phyloP scores from a whole-genome alignment of 768 basidiomycete species.

The Aureoboletus auriporus region DNA sequence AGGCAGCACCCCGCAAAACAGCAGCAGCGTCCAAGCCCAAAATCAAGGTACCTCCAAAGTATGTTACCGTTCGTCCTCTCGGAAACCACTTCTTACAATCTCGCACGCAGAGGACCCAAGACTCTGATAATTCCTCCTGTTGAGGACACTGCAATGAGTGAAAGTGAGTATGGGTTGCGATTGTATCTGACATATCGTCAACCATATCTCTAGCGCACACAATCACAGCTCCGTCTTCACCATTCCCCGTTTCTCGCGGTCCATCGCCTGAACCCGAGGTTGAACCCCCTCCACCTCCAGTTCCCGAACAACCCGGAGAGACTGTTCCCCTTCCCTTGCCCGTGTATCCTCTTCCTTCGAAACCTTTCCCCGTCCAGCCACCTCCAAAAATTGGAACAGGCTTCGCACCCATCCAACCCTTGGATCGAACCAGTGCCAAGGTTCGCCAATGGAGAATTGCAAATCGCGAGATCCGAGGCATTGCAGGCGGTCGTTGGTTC shows the following conservation, averaged over 20 bases:
- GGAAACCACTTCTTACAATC: neutral
- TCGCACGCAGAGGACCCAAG: constrained; percentile 28
- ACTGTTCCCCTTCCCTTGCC: constrained; percentile 52
- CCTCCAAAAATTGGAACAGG: constrained; percentile 73
- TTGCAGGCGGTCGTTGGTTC: constrained; percentile 83
- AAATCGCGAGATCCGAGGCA: constrained; percentile 74
- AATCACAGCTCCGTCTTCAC: constrained; percentile 72
- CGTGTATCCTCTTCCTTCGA: constrained; percentile 74
- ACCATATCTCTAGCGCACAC: constrained; percentile 44
- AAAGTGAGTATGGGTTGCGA: constrained; percentile 43
- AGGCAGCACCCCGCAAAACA: constrained; percentile 41
- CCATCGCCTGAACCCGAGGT: constrained; percentile 50
- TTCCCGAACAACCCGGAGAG: constrained; percentile 38
- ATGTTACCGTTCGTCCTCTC: constrained; percentile 4
- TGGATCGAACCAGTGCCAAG: constrained; percentile 61
- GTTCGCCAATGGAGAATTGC: constrained; percentile 72
- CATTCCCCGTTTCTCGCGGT: constrained; percentile 37
- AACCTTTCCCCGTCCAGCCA: constrained; percentile 78
- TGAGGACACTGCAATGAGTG: constrained; percentile 56
- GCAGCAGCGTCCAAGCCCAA: constrained; percentile 34
- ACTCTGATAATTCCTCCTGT: constrained; percentile 31
- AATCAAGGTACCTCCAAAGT: constrained; percentile 30
- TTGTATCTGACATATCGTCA: constrained; percentile 1
- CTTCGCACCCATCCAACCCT: constrained; percentile 60
- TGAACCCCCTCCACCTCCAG: constrained; percentile 28